phyloP scores from a whole-genome alignment of 257 asterid genomes.

The Scutellaria minor region DNA sequence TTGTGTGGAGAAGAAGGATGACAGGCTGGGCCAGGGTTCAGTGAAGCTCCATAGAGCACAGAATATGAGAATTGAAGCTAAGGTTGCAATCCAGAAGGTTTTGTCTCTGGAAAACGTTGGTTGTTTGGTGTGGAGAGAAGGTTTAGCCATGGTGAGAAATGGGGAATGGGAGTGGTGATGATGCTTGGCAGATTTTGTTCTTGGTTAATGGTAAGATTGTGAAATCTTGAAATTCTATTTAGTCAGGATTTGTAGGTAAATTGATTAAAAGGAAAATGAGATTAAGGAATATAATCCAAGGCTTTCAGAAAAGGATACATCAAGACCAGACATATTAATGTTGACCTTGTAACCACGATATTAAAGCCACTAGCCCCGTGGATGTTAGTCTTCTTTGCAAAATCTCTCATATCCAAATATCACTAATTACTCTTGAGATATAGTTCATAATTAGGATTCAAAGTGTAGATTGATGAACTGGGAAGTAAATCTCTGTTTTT shows the following conservation, averaged over 20 bases:
- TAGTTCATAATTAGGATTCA: no score
- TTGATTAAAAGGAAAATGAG: not conserved
- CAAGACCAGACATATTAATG: not conserved
- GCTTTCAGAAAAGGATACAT: not conserved
- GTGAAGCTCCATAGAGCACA: slow-evolving; percentile 47
- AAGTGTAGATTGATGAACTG: no score
- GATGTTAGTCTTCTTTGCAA: not conserved
- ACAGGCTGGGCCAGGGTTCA: slow-evolving; percentile 47
- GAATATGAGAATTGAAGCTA: slow-evolving; percentile 36
- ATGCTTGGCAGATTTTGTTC: not conserved
- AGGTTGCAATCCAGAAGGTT: slow-evolving; percentile 37
- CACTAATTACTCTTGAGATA: no score
- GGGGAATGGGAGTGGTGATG: not conserved
- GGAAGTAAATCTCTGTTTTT: no score
- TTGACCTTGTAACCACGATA: not conserved
- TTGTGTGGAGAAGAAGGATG: slow-evolving; percentile 35
- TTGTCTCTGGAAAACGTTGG: slow-evolving; percentile 36
- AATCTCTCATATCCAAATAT: no score
- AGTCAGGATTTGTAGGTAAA: slow-evolving; percentile 15
- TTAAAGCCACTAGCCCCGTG: not conserved
- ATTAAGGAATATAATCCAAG: slow-evolving; percentile 16
- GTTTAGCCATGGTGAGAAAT: slow-evolving; percentile 1
- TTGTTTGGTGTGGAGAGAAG: slow-evolving; percentile 21
- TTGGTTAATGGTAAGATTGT: not conserved
- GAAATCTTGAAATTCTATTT: not conserved